Evolutionary conservation across 306 rosid species (phyloP), one percentile per base, ranked within the genome.

Genomic region (Luffa aegyptiaca): DNA sequence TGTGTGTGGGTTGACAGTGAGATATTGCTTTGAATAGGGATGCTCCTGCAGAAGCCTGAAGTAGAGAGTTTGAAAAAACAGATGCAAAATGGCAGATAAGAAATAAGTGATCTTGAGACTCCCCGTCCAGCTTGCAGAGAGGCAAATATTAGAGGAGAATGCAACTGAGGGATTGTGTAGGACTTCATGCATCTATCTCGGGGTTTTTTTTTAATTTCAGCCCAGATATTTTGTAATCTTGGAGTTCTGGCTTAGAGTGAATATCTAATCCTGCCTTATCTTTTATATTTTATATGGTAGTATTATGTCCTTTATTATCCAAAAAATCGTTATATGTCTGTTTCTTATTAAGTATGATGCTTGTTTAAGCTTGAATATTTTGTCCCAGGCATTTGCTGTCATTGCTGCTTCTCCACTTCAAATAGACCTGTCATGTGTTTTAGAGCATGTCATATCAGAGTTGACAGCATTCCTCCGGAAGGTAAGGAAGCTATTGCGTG

Each of bases 381-480:
- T 48, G 77, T 56, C 78, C 84, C 88, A 96, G 99, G 97, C 99
- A 75, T 93, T 93, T 78, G 94, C 99, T 78, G 98, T 96, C 84
- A 96, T 96, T 81, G 94, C 99, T 73, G 89, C 94, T 84, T 93
- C 97, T 61, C 97, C 91, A 18, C 90, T 96, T 81, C 89, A 75
- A 82, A 91, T 96, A 82, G 98, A 96, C 80, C 87, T 96, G 70
- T 91, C 97, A 45, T 91, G 96, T 70, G 99, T 96, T 85, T 83
- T 93, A 86, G 98, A 91, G 86, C 96, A 93, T 79, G 93, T 96
- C 58, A 90, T 93, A 49, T 85, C 94, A 31, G 99, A 93, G 90
- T 83, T 96, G 86, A 96, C 98, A 35, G 97, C 97, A 26, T 96
- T 96, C 88, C 88, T 96, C 49, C 92, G 99, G 52, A 96, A 96